Evolutionary conservation across 495 filamentous ascomycete species (phyloP), one percentile per base, ranked within the genome.

Genomic region (Lophiotrema nucula): DNA sequence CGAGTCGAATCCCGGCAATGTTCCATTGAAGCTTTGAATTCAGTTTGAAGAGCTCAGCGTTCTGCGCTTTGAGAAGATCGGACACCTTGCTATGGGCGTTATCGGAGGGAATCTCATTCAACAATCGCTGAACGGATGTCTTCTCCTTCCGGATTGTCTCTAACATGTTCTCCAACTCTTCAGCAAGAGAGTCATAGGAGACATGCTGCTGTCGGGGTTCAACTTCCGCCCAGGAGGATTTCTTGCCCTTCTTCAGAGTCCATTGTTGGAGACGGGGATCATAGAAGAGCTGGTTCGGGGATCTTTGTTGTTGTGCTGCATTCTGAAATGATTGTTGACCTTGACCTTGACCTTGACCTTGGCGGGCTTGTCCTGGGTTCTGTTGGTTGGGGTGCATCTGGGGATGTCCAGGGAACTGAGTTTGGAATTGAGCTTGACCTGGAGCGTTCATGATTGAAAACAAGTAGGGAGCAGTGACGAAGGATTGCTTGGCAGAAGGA

Each of bases 1-100:
- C 43, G 13, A 56, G 58, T 12, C 49, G 43, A 18, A 55, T 41
- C 12, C 31, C 38, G 16, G 33, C 58, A 33, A 61, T 55, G 1
- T 3, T 50, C 44, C 51, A 61, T 26, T 55, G 19, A 8, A 55
- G 8, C 16, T 47, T 56, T 21, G 28, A 44, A 18, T 61, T 55
- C 4, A 26, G 13, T 45, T 22, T 19, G 43, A 16, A 48, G 5
- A 61, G 58, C 2, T 0, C 3, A n/a, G 26, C 27, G 35, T 50
- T 61, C 37, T 61, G 22, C 12, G 43, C 8, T 8, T 49, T 15
- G 22, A 61, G 37, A 5, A 55, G 23, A 10, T 43, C 33, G 21
- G 27, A 18, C 22, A 61, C 18, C 1, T 23, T 2, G 16, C 12
- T 23, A 4, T 21, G n/a, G 6, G 58, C 58, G 28, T 18, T 55